phyloP scores from a whole-genome alignment of 257 asterid genomes.

The Solanum appendiculatum region DNA sequence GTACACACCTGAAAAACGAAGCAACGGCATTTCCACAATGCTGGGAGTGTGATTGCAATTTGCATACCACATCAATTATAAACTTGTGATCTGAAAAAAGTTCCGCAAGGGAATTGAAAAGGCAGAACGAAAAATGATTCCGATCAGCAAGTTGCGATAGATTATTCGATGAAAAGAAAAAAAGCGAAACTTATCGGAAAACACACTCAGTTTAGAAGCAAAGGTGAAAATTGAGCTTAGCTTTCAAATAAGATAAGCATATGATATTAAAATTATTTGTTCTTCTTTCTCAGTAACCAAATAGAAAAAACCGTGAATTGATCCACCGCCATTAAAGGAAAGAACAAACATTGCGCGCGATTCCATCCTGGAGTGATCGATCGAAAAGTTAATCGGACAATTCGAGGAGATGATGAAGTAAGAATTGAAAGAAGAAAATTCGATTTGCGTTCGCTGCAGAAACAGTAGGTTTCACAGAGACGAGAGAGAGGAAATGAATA shows the following conservation, averaged over 20 bases:
- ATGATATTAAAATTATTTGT: neutral
- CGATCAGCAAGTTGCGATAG: neutral
- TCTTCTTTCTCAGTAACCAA: neutral
- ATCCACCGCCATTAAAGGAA: neutral
- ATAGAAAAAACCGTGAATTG: neutral
- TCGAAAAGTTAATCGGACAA: neutral
- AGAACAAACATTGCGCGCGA: neutral
- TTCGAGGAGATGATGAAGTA: neutral
- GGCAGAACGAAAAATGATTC: neutral
- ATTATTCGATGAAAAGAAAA: neutral
- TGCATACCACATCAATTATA: neutral
- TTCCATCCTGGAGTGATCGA: neutral
- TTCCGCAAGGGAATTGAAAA: neutral
- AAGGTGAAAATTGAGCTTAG: neutral
- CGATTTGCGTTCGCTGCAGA: neutral
- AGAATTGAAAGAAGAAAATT: neutral
- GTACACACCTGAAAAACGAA: neutral
- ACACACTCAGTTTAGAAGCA: neutral
- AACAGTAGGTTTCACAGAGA: neutral
- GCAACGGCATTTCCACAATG: neutral
- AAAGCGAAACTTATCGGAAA: neutral
- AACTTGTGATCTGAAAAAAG: neutral
- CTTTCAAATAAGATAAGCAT: neutral
- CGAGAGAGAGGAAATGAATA: neutral
- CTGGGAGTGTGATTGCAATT: neutral